phyloP scores from a whole-genome alignment of 352 stramenopile species.

The Globisporangium heterothallicum region DNA sequence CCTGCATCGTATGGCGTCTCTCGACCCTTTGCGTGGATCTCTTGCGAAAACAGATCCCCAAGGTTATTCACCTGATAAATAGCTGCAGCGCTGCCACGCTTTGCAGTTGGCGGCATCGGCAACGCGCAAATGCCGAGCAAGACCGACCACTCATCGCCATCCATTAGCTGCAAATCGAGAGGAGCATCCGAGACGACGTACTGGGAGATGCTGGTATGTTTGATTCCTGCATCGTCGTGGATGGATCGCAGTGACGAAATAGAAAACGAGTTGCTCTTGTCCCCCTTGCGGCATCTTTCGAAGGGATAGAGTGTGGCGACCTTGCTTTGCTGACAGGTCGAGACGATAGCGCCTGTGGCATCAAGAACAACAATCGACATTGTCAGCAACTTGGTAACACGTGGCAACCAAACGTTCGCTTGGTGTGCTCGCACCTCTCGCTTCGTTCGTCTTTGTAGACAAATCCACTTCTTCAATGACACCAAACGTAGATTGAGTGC shows the following conservation, averaged over 20 bases:
- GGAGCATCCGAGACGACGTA: constrained; percentile 51
- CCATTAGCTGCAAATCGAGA: constrained; percentile 51
- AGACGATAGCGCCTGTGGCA: constrained; percentile 34
- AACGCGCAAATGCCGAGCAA: constrained; percentile 48
- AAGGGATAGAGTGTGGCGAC: constrained; percentile 43
- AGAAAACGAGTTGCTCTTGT: constrained; percentile 21
- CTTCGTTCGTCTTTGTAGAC: constrained; percentile 19
- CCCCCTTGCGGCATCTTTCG: constrained; percentile 24
- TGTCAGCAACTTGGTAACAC: not conserved
- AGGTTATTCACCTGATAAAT: constrained; percentile 68
- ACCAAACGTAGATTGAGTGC: constrained; percentile 23
- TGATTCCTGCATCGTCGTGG: constrained; percentile 26
- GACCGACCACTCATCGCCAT: constrained; percentile 54
- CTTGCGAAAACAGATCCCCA: constrained; percentile 61
- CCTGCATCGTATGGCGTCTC: constrained; percentile 34
- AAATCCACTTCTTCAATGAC: constrained; percentile 44
- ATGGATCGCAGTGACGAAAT: constrained; percentile 34
- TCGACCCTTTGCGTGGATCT: constrained; percentile 26
- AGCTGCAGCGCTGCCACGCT: constrained; percentile 15
- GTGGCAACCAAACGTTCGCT: not conserved
- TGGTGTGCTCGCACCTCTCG: constrained; percentile 20
- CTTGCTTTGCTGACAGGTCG: constrained; percentile 30
- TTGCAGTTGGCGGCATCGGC: constrained; percentile 8
- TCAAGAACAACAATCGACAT: not conserved
- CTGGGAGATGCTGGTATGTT: constrained; percentile 24